phyloP scores from a whole-genome alignment of 306 rosid species.

The Parietaria judaica region DNA sequence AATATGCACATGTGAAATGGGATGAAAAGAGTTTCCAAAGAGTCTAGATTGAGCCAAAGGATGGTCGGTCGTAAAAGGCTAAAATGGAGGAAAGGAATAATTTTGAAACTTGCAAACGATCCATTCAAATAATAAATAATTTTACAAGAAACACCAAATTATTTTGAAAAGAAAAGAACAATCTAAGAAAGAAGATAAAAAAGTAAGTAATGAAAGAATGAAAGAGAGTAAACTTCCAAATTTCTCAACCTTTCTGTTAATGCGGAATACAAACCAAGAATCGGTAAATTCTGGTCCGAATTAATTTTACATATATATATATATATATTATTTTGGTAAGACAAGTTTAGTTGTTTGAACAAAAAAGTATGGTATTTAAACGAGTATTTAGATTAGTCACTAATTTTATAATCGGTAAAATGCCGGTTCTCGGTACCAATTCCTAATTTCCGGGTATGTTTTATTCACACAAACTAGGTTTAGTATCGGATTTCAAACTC shows the following conservation, averaged over 20 bases:
- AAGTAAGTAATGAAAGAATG: not conserved
- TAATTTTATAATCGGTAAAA: too few species aligned
- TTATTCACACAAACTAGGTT: too few species aligned
- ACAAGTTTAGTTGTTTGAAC: too few species aligned
- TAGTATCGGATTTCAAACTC: too few species aligned
- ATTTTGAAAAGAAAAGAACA: conserved; percentile 21
- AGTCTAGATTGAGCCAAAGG: not conserved
- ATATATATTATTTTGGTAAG: too few species aligned
- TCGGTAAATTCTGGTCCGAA: too few species aligned
- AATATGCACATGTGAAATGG: not conserved
- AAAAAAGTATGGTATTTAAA: too few species aligned
- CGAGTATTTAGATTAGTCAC: too few species aligned
- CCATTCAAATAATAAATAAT: conserved; percentile 1
- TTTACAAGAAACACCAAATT: conserved; percentile 27
- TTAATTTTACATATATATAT: too few species aligned
- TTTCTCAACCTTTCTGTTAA: conserved; percentile 28
- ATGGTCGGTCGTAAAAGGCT: conserved; percentile 10
- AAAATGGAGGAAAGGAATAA: conserved; percentile 45
- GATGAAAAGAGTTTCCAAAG: not conserved
- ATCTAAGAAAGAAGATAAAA: not conserved
- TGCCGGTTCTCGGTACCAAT: too few species aligned
- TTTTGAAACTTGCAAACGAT: conserved; percentile 9
- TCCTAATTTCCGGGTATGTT: too few species aligned
- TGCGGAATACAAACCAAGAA: too few species aligned
- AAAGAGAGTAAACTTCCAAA: conserved; percentile 10